These are phyloP conservation scores for Tulasnella sp. DNA, from an alignment of 768 basidiomycete genomes.

Conservation along the genomic window DNA sequence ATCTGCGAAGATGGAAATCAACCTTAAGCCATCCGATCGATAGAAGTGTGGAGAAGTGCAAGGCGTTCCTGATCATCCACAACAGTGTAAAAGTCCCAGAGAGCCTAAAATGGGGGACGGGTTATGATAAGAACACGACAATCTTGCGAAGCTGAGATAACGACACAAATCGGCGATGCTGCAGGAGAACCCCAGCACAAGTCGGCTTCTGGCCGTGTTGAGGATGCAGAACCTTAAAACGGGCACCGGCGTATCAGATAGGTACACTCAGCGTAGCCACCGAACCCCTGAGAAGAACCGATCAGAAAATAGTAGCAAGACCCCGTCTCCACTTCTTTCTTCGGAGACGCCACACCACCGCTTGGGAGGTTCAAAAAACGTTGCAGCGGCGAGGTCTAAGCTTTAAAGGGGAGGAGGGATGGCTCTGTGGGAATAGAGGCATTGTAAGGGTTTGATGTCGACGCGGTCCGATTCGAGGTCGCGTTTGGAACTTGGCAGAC, in stretches of 20 bases:
- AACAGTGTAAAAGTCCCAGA: neutral
- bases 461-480: too few species aligned
- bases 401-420: too few species aligned
- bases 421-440: too few species aligned
- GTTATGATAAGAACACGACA: neutral
- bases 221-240: neutral
- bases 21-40: neutral
- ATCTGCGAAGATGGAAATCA: constrained; percentile 7
- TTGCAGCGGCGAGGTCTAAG: too few species aligned
- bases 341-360: too few species aligned
- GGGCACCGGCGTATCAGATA: neutral
- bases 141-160: constrained; percentile 2
- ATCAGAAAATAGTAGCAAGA: neutral
- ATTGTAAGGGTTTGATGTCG: too few species aligned
- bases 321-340: neutral
- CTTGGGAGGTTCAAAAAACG: too few species aligned
- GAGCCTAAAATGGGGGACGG: neutral
- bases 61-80: neutral
- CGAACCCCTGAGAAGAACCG: neutral
- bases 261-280: neutral
- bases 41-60: neutral
- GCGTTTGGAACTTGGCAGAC: too few species aligned
- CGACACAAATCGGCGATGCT: neutral
- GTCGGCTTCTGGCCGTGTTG: neutral
- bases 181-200: neutral